Conservation (phyloP, 2,329 filamentous ascomycete species). For the Leptographium wingfieldii region DNA sequence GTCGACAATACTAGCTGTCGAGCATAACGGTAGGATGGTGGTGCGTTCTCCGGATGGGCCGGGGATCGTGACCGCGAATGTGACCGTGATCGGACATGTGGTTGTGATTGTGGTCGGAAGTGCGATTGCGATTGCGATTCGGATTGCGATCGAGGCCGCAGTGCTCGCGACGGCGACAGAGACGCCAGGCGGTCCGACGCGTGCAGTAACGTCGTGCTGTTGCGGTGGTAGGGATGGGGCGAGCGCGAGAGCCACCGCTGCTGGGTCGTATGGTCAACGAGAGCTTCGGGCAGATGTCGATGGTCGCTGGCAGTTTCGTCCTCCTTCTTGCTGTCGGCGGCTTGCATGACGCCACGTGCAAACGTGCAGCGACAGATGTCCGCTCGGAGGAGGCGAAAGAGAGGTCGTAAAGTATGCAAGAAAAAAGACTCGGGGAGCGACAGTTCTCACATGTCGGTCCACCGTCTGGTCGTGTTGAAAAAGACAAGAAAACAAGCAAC, state of each 20-base stretch:
- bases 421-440: neutral
- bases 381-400: neutral
- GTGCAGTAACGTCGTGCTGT: slow-evolving; percentile 41
- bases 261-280: neutral
- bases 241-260: slow-evolving; percentile 40
- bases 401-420: neutral
- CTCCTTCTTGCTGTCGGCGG: neutral
- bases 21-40: neutral
- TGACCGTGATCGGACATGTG: neutral
- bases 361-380: neutral
- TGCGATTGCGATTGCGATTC: neutral
- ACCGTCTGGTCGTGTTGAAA: too few species aligned
- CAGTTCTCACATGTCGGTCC: neutral
- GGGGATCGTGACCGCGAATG: neutral
- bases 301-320: neutral
- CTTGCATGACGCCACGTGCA: neutral
- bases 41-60: neutral
- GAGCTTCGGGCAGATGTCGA: neutral
- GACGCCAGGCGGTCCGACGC: slow-evolving; percentile 25
- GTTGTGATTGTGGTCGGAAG: neutral
- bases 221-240: slow-evolving; percentile 56
- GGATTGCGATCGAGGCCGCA: neutral
- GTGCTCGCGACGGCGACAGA: neutral
- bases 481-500: neutral
- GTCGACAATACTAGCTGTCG: slow-evolving; percentile 33